Evolutionary conservation across 106 monocot genomes (phyloP).

Genomic region (Hemerocallis citrina): DNA sequence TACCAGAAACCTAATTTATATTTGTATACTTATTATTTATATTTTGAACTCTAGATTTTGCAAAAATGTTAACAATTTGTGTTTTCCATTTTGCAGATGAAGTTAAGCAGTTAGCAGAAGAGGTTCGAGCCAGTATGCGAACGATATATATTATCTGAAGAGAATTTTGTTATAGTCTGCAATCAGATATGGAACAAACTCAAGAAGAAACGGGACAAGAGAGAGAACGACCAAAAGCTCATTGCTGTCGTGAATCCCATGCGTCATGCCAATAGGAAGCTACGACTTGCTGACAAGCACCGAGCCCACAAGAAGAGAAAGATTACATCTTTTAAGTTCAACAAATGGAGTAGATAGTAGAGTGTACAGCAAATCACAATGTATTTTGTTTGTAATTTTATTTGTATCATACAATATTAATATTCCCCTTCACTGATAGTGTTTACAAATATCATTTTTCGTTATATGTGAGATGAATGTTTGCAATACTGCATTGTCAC

Average conservation of each 20-base stretch:
- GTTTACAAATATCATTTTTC: too few species aligned
- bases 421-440: too few species aligned
- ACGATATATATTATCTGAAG: conserved; percentile 38
- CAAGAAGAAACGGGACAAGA: conserved; percentile 65
- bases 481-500: too few species aligned
- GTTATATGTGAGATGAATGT: too few species aligned
- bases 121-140: conserved; percentile 43
- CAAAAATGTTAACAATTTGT: too few species aligned
- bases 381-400: too few species aligned
- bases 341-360: conserved; percentile 34
- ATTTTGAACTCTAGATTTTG: too few species aligned
- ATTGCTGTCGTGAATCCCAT: conserved; percentile 57
- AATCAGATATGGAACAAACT: conserved; percentile 65
- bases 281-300: conserved; percentile 58
- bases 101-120: conserved; percentile 63
- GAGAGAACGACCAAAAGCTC: conserved; percentile 47
- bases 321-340: conserved; percentile 53
- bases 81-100: conserved; percentile 45
- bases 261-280: conserved; percentile 77
- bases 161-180: conserved; percentile 54
- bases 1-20: too few species aligned
- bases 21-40: too few species aligned
- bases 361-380: too few species aligned
- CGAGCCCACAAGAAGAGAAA: conserved; percentile 66
- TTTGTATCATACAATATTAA: too few species aligned